phyloP scores from a whole-genome alignment of 2,329 filamentous ascomycete genomes.

The Aureobasidium sp. region DNA sequence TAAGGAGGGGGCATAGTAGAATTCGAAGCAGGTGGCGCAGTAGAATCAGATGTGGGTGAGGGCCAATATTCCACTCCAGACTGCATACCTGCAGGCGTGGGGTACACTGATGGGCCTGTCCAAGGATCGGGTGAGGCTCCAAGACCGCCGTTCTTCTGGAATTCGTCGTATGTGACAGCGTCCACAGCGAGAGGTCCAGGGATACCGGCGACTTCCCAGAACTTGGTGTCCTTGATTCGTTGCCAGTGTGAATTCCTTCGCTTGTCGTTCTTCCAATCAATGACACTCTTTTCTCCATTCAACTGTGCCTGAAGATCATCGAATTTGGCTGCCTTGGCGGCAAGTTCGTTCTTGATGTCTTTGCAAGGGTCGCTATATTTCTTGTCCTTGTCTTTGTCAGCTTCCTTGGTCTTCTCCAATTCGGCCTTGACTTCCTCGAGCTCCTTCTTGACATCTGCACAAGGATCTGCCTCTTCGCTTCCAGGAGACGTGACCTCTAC shows the following conservation, averaged over 20 bases:
- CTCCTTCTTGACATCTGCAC: conserved; percentile 9
- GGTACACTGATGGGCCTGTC: too few relatives aligned
- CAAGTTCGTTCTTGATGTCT: not conserved
- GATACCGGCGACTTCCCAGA: not conserved
- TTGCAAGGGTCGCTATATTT: not conserved
- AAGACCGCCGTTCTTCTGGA: not conserved
- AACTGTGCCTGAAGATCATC: not conserved
- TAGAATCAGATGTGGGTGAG: too few relatives aligned
- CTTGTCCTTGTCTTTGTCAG: not conserved
- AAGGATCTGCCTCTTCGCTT: not conserved
- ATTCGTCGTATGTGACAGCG: not conserved
- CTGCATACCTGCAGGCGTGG: too few relatives aligned
- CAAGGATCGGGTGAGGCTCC: too few relatives aligned
- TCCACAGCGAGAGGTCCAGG: not conserved
- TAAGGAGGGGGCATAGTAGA: not conserved
- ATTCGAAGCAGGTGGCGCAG: too few relatives aligned
- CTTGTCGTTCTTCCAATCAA: conserved; percentile 13
- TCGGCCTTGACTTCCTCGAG: not conserved
- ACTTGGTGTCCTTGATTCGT: not conserved
- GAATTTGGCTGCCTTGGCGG: not conserved
- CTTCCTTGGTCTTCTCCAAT: not conserved
- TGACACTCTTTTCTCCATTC: not conserved
- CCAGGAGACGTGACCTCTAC: not conserved
- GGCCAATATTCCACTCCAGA: too few relatives aligned
- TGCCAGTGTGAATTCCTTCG: not conserved